Percentiles rank a stretch among this genome's conserved stretches.
phyloP scores from a whole-genome alignment of 257 asterid species.

The Nicotiana obtusifolia region DNA sequence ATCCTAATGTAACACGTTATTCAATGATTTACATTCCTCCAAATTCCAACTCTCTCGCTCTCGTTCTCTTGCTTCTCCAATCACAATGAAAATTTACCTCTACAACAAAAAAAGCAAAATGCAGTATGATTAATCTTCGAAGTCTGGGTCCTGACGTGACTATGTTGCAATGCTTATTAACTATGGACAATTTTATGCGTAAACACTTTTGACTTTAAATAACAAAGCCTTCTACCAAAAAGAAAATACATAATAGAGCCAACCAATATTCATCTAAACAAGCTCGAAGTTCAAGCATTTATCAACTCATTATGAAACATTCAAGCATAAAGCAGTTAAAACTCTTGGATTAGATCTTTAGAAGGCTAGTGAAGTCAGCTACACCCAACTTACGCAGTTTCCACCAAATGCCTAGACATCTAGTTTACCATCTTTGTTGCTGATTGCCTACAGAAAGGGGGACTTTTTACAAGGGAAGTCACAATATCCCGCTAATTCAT shows the following conservation, averaged over 20 bases:
- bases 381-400: background rate
- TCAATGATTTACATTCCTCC: no score
- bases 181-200: background rate
- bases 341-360: background rate
- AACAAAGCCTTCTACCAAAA: background rate
- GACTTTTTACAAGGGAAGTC: background rate
- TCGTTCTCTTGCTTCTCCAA: no score
- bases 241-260: background rate
- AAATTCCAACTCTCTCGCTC: no score
- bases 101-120: no score
- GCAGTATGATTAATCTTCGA: background rate
- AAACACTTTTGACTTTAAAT: background rate
- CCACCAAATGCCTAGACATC: background rate
- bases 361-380: background rate
- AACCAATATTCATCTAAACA: background rate
- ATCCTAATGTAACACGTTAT: no score
- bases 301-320: background rate
- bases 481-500: background rate
- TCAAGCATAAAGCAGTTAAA: background rate
- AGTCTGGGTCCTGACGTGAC: background rate
- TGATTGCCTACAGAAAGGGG: background rate
- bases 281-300: background rate
- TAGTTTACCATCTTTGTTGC: background rate
- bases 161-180: background rate
- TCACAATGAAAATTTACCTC: no score